A percentile compares a stretch with the other conserved stretches of the same genome.
phyloP scores from a whole-genome alignment of 228 moss, liverwort and hornwort species.

The Sphagnum magellanicum region DNA sequence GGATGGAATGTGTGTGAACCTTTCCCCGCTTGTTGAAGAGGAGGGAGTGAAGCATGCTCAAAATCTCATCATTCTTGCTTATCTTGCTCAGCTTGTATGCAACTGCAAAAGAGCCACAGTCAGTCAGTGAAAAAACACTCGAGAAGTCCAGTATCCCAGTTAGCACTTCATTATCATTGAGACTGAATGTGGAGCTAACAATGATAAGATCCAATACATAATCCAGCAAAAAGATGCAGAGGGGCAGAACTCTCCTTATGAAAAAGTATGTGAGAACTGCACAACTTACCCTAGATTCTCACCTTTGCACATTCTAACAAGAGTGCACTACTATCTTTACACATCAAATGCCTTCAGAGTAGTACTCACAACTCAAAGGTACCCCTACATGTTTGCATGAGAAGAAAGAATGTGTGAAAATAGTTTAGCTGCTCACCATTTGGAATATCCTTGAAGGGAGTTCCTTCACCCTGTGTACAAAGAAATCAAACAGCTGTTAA shows the following conservation, averaged over 20 bases:
- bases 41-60: conserved; percentile 65
- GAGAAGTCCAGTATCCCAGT: background rate
- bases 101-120: conserved; percentile 33
- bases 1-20: conserved; percentile 17
- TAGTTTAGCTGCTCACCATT: conserved; percentile 38
- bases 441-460: conserved; percentile 73
- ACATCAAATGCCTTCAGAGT: background rate
- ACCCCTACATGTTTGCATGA: background rate
- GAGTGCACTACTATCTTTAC: background rate
- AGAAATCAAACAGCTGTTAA: background rate
- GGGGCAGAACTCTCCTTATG: background rate
- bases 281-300: background rate
- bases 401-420: background rate
- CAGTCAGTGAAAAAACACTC: background rate
- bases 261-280: background rate
- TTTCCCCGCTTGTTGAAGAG: conserved; percentile 76
- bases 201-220: background rate
- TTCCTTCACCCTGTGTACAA: conserved; percentile 54
- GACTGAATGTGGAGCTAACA: background rate
- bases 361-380: background rate
- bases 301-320: background rate
- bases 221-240: background rate
- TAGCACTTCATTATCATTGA: background rate
- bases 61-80: conserved; percentile 63
- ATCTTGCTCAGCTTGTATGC: conserved; percentile 79